phyloP scores from a whole-genome alignment of 257 asterid species.

The Penstemon barbatus region DNA sequence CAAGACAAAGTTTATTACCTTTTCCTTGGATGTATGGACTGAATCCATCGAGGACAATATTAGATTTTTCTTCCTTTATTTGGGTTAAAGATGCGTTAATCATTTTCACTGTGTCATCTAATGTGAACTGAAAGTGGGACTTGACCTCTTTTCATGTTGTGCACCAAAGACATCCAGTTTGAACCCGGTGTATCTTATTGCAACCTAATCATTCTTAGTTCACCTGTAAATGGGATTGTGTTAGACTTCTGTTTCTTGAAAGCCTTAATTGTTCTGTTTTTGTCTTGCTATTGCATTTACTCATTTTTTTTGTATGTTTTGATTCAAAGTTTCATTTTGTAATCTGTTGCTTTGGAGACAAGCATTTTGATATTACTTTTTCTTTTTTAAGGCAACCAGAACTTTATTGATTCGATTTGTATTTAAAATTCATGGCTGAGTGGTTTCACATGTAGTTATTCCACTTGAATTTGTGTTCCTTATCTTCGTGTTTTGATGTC shows the following conservation, averaged over 20 bases:
- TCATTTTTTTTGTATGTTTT: background rate
- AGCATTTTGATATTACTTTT: background rate
- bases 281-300: background rate
- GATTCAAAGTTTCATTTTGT: slow-evolving; percentile 8
- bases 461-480: background rate
- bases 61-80: background rate
- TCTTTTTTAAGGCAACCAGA: background rate
- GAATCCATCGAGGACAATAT: background rate
- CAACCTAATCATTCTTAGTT: background rate
- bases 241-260: background rate
- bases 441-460: background rate
- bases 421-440: background rate
- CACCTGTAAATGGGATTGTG: background rate
- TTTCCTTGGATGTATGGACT: background rate
- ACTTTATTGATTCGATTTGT: background rate
- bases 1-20: background rate
- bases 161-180: background rate
- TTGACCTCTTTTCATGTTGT: background rate
- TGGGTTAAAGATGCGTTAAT: background rate
- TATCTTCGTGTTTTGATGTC: too few species aligned
- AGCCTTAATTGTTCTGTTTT: background rate
- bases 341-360: background rate
- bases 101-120: background rate
- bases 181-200: background rate
- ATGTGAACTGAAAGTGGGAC: background rate